Evolutionary conservation across 495 filamentous ascomycete species (phyloP), one percentile per base, ranked within the genome.

Genomic region (Astrocystis sublimbata): DNA sequence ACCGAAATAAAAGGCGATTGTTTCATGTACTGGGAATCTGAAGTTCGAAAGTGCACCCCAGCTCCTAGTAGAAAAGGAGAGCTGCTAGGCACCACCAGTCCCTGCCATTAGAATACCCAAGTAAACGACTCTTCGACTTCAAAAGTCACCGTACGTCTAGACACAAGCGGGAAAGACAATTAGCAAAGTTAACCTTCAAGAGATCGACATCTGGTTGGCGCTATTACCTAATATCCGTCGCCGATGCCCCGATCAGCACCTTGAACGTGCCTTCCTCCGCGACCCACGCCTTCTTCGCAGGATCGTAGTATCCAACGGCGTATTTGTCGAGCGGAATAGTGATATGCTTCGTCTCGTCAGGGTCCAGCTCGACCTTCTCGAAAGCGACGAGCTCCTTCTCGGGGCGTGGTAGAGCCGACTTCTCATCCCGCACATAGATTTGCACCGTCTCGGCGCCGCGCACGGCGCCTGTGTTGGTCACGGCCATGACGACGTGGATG

Each of bases 261-360:
- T 83, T 75, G 69, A 92, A 96, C 15, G 63, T 71, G 0, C 91
- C 92, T 75, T 90, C 85, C 73, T 94, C 92, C 0, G 86, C 88
- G 26, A 91, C 84, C 91, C 92, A 96, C 31, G 81, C 83, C 31
- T 78, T 74, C 12, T 87, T 73, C 33, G 83, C 78, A 62, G 90
- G 88, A 64, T 96, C 91, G 75, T 86, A 96, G 79, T 91, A 96
- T 55, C 91, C 90, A 1, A 89, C 86, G 0, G 90, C 86, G 63
- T 90, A 87, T 77, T 89, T 90, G 65, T 92, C 86, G 4, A 93
- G 69, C 8, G 68, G 65, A 1, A 96, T 79, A 17, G 79, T 72
- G n/a, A 93, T 81, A 38, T 83, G 78, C 73, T 86, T 86, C 2
- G 83, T 86, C 80, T 94, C 86, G 2, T 88, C 88, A 0, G 86